Conservation (phyloP, 495 filamentous ascomycete species). For the Parmelia sp. region DNA sequence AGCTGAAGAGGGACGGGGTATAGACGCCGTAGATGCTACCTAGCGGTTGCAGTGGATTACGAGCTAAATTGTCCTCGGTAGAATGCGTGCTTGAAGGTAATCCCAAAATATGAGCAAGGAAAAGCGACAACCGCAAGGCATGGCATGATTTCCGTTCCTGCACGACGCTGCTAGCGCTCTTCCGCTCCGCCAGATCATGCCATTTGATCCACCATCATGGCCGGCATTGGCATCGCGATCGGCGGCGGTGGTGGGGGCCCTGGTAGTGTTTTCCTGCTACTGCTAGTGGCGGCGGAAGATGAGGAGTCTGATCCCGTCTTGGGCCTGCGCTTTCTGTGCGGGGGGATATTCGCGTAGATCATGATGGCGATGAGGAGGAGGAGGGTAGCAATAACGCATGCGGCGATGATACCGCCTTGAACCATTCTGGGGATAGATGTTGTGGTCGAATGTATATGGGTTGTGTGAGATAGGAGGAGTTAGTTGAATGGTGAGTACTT, state of each 20-base stretch:
- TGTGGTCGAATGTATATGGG: not conserved
- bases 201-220: not conserved
- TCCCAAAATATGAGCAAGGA: not conserved
- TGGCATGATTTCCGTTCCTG: too few relatives aligned
- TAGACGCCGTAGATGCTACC: too few relatives aligned
- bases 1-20: too few relatives aligned
- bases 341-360: not conserved
- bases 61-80: not conserved
- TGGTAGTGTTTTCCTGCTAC: not conserved
- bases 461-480: not conserved
- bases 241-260: not conserved
- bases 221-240: not conserved
- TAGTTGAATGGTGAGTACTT: not conserved
- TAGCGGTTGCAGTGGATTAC: too few relatives aligned
- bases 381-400: not conserved
- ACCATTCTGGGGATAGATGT: not conserved
- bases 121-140: not conserved
- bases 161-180: not conserved
- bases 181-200: not conserved
- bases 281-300: not conserved
- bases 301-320: not conserved
- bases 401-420: slow-evolving; percentile 1
- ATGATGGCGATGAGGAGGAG: not conserved
- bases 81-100: not conserved
- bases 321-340: not conserved